phyloP scores from a whole-genome alignment of 164 flowering plant genomes.

The Berberis vulgaris region DNA sequence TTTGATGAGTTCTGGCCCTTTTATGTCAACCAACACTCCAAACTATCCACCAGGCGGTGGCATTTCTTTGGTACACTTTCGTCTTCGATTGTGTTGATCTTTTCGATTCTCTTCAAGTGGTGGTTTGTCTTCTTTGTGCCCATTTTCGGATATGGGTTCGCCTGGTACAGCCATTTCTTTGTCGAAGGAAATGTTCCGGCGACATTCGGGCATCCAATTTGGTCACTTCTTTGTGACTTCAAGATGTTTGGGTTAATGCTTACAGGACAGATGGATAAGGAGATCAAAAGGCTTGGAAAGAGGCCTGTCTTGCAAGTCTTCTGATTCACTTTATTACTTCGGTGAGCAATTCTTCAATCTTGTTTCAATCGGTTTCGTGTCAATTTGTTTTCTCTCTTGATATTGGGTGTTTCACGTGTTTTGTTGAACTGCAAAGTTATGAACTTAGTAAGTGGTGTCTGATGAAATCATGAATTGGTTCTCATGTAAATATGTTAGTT shows the following conservation, averaged over 20 bases:
- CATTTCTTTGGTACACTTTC: conserved; percentile 71
- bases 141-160: conserved; percentile 65
- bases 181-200: conserved; percentile 82
- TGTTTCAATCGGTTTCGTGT: too few species aligned
- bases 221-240: conserved; percentile 81
- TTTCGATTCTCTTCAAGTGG: conserved; percentile 54
- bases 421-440: too few species aligned
- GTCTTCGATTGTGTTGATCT: conserved; percentile 32
- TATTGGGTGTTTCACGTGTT: too few species aligned
- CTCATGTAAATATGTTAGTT: neutral
- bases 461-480: too few species aligned
- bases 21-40: conserved; percentile 85
- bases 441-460: too few species aligned
- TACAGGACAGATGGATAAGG: conserved; percentile 86
- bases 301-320: conserved; percentile 53
- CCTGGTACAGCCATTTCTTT: conserved; percentile 95
- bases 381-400: too few species aligned
- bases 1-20: conserved; percentile 90
- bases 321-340: neutral
- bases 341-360: neutral
- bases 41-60: conserved; percentile 83
- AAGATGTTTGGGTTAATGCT: conserved; percentile 96
- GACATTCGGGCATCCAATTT: conserved; percentile 78
- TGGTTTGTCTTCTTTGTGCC: conserved; percentile 61
- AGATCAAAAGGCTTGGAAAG: conserved; percentile 89